Conservation (phyloP, 768 basidiomycete genomes). For the Hericium coralloides region DNA sequence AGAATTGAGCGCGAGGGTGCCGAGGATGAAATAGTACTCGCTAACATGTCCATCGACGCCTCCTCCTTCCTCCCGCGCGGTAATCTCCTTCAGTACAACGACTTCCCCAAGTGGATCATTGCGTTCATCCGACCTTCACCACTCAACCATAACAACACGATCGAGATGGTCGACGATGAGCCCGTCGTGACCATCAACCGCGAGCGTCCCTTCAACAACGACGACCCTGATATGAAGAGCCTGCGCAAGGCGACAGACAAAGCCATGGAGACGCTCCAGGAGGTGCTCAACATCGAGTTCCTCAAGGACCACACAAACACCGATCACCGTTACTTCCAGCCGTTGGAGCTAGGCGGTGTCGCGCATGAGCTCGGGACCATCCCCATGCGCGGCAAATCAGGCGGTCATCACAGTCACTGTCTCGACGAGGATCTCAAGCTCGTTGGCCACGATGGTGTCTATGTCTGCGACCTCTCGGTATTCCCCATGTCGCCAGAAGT, state of each 20-base stretch:
- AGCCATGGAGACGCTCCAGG: constrained; percentile 2
- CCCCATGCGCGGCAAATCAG: no score
- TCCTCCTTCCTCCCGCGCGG: constrained; percentile 20
- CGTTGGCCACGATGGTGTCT: constrained; percentile 4
- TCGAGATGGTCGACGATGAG: constrained; percentile 13
- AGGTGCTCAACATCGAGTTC: constrained; percentile 5
- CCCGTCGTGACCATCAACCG: constrained; percentile 8
- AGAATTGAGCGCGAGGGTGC: no score
- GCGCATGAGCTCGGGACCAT: constrained; percentile 17
- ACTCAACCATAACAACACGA: constrained; percentile 5
- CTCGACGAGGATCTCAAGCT: constrained; percentile 2
- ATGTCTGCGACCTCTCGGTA: constrained; percentile 21
- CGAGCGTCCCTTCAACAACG: not conserved
- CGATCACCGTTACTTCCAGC: constrained; percentile 2
- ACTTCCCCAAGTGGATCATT: constrained; percentile 10
- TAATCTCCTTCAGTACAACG: not conserved
- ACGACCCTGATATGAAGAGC: constrained; percentile 2
- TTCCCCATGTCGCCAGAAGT: constrained; percentile 21
- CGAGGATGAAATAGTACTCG: constrained; percentile 17
- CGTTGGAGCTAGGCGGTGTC: constrained; percentile 18
- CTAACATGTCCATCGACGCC: constrained; percentile 18
- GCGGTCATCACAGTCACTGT: no score
- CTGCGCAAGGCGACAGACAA: constrained; percentile 7
- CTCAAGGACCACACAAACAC: constrained; percentile 1
- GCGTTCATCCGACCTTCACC: constrained; percentile 6